A percentile compares a stretch with the other conserved stretches of the same genome.
These are phyloP conservation scores for Irpex rosettiformis DNA, from an alignment of 1,284 basidiomycete genomes.

Conservation along the genomic window DNA sequence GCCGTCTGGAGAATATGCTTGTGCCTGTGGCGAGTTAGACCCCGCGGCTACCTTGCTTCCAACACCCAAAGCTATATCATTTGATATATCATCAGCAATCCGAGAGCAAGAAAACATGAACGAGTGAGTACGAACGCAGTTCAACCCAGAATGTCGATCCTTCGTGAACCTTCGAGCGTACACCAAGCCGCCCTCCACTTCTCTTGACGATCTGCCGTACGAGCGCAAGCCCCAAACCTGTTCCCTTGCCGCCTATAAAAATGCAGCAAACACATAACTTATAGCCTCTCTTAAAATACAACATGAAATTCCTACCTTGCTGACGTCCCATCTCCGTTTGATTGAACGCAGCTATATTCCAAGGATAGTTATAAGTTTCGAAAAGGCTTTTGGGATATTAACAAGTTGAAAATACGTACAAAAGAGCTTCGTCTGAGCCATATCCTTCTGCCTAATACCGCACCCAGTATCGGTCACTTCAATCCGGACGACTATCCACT, in stretches of 20 bases:
- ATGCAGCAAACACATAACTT: no score
- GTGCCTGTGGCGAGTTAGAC: neutral
- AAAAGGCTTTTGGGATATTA: no score
- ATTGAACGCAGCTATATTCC: slow-evolving; percentile 61
- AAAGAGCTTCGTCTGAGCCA: slow-evolving; percentile 71
- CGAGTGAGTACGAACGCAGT: slow-evolving; percentile 41
- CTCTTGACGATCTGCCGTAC: slow-evolving; percentile 88
- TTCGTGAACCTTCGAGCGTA: slow-evolving; percentile 55
- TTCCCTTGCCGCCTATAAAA: slow-evolving; percentile 71
- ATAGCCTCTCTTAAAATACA: no score
- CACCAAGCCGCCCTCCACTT: slow-evolving; percentile 76
- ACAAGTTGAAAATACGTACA: slow-evolving; percentile 58
- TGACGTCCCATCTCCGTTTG: slow-evolving; percentile 79
- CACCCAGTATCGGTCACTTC: slow-evolving; percentile 82
- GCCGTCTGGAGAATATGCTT: neutral
- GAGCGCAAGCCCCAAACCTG: slow-evolving; percentile 83
- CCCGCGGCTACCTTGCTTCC: slow-evolving; percentile 23
- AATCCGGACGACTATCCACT: slow-evolving; percentile 73
- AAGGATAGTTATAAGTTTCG: neutral
- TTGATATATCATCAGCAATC: slow-evolving; percentile 14
- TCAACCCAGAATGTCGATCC: slow-evolving; percentile 84
- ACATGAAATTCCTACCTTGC: no score
- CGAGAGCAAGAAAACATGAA: neutral
- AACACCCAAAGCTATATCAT: slow-evolving; percentile 31
- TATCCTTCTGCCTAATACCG: slow-evolving; percentile 71